These are phyloP conservation scores for Geranium brycei DNA, from an alignment of 345 rosid genomes.

Conservation along the genomic window DNA sequence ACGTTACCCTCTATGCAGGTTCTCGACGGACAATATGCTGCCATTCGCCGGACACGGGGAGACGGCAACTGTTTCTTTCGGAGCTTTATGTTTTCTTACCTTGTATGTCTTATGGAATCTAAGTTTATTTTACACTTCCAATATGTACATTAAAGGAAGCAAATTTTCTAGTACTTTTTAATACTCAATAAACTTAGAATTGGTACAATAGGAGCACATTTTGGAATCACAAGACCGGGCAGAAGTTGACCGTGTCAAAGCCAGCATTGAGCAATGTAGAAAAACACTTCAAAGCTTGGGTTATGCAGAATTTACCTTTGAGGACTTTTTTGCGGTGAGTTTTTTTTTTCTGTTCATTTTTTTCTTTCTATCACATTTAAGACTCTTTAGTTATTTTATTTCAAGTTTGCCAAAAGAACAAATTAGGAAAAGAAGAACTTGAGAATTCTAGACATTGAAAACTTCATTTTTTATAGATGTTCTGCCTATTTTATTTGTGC, in stretches of 20 bases:
- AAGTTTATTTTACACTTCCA: neutral
- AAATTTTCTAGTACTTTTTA: slow-evolving; percentile 1
- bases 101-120: slow-evolving; percentile 33
- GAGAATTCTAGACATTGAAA: neutral
- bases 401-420: neutral
- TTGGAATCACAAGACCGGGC: slow-evolving; percentile 66
- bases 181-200: slow-evolving; percentile 8
- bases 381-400: neutral
- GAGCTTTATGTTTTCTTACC: slow-evolving; percentile 94
- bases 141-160: neutral
- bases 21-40: slow-evolving; percentile 53
- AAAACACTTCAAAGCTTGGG: slow-evolving; percentile 87
- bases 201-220: slow-evolving; percentile 54
- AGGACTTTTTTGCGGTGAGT: slow-evolving; percentile 82
- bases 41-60: slow-evolving; percentile 88
- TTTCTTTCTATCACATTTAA: neutral
- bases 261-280: slow-evolving; percentile 77
- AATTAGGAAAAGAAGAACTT: neutral
- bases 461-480: neutral
- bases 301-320: slow-evolving; percentile 82
- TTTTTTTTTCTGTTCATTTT: neutral
- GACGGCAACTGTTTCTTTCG: slow-evolving; percentile 99
- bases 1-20: slow-evolving; percentile 28
- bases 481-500: too few relatives aligned
- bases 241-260: slow-evolving; percentile 76